Evolutionary conservation across 1,139 yeast species (phyloP), one percentile per base, ranked within the genome.

Genomic region (Sugiyamaella xylanicola): DNA sequence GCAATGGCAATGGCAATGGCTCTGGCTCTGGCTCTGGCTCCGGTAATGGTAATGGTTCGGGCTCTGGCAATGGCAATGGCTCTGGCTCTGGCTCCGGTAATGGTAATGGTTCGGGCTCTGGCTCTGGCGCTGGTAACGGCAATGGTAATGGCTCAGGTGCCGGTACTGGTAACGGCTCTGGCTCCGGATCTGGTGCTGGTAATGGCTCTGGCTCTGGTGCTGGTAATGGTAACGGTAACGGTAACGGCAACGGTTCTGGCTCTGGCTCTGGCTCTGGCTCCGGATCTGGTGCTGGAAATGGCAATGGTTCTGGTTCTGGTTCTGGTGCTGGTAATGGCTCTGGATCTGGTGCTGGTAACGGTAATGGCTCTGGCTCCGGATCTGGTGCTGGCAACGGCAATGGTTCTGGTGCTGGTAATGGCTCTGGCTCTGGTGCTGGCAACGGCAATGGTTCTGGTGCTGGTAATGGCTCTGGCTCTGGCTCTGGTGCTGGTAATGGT

Each of bases 1-100:
- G 51, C 32, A 4, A 21, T 44, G 48, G 48, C 4, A 25, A 8
- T 44, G 48, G 48, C 13, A n/a, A n/a, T 32, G 49, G 49, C 13
- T 19, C 5, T 29, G 39, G 39, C 11, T 17, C 41, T 45, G 49
- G 49, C n/a, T 19, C 27, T 17, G 50, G 42, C 20, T 7, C 15
- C 13, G 37, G 37, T 32, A 8, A 8, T 27, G 37, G 46, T 20
- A 16, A n/a, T 40, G 53, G 47, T 19, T n/a, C 44, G 25, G 46
- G 54, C 3, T 13, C 41, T 47, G 40, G 49, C 13, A 32, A 9
- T 29, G 11, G 46, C 44, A 11, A 11, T 25, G 32, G 32, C 32
- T 25, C 32, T 7, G 32, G 32, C 32, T 7, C 5, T 32, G 37
- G 37, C 4, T 32, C 37, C 4, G 37, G 37, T 8, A 8, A 8